Percentiles rank a stretch among this genome's conserved stretches.
Conservation (phyloP, 106 monocot species). For the Xerophyta viscosa region DNA sequence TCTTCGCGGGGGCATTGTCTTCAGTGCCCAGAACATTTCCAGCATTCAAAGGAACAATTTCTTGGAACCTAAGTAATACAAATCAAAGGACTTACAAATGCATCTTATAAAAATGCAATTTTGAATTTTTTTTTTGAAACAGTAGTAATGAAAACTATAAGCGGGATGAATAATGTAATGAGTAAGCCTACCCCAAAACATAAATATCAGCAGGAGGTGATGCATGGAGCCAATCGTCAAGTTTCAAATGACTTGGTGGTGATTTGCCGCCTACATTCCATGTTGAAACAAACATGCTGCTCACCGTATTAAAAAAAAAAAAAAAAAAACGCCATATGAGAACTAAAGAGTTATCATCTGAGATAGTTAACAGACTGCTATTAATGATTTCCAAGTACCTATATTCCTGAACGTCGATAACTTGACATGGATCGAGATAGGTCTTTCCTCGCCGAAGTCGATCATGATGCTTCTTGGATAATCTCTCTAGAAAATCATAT, state of each 20-base stretch:
- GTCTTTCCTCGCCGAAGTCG: conserved; percentile 39
- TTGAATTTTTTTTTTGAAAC: no score
- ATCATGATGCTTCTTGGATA: conserved; percentile 27
- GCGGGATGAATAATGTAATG: neutral
- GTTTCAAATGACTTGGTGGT: conserved; percentile 49
- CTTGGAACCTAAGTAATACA: conserved; percentile 50
- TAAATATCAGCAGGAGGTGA: conserved; percentile 79
- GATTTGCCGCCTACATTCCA: conserved; percentile 92
- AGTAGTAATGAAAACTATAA: no score
- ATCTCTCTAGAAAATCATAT: conserved; percentile 54
- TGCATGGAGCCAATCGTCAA: conserved; percentile 79
- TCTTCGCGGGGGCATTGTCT: conserved; percentile 70
- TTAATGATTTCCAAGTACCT: no score
- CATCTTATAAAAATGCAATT: no score
- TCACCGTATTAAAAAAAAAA: neutral
- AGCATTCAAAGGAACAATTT: conserved; percentile 88
- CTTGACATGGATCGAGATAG: conserved; percentile 54
- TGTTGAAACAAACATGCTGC: conserved; percentile 73
- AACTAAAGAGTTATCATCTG: no score
- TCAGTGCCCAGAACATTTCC: conserved; percentile 79
- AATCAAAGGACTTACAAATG: no score
- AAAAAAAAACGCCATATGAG: no score
- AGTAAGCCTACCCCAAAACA: conserved; percentile 49
- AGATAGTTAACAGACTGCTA: no score
- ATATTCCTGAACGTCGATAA: conserved; percentile 50